Evolutionary conservation across 106 monocot genomes (phyloP).

Genomic region (Platanthera guangdongensis): DNA sequence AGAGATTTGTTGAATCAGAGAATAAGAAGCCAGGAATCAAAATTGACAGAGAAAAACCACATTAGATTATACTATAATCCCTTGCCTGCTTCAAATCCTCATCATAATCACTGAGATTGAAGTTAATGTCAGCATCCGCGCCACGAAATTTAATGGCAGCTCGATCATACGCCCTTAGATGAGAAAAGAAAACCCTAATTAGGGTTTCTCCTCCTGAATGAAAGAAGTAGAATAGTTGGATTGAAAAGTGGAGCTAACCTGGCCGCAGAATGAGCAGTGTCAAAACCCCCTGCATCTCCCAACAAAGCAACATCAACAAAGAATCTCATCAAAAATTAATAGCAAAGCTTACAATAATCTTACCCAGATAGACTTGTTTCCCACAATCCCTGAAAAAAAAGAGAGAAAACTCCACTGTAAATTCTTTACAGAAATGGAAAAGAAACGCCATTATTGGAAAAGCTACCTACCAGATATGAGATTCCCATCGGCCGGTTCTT

Average conservation of each 20-base stretch:
- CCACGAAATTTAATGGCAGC: slow-evolving; percentile 74
- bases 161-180: slow-evolving; percentile 61
- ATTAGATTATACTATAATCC: not conserved
- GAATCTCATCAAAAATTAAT: not conserved
- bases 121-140: slow-evolving; percentile 67
- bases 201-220: not conserved
- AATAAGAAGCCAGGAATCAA: not conserved
- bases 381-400: slow-evolving; percentile 44
- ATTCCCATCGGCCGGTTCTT: slow-evolving; percentile 66
- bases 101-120: slow-evolving; percentile 48
- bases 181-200: not conserved
- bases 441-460: not conserved
- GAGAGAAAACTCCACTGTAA: not conserved
- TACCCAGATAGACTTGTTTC: slow-evolving; percentile 56
- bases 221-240: not conserved
- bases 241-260: slow-evolving; percentile 15
- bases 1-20: not conserved
- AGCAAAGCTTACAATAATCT: slow-evolving; percentile 4
- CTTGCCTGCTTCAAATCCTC: slow-evolving; percentile 57
- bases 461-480: slow-evolving; percentile 47
- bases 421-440: not conserved
- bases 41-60: not conserved
- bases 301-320: not conserved
- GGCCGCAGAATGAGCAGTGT: slow-evolving; percentile 61
- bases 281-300: slow-evolving; percentile 43